Evolutionary conservation across 257 asterid genomes (phyloP).

Genomic region (Nicotiana obtusifolia): DNA sequence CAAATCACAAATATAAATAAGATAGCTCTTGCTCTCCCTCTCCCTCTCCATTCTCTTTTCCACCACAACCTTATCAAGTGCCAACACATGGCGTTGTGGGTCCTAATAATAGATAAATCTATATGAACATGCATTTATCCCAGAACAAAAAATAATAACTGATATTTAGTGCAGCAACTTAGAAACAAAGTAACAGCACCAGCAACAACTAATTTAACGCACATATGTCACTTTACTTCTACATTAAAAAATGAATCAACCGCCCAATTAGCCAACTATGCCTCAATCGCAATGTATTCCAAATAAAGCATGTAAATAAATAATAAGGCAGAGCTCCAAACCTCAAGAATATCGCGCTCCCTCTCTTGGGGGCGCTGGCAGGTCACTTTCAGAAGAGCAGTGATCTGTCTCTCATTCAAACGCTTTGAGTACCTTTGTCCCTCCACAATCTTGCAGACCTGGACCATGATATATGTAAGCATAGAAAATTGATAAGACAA

Average conservation of each 20-base stretch:
- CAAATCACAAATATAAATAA: not conserved
- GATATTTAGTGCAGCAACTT: not conserved
- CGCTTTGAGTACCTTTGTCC: slow-evolving; percentile 96
- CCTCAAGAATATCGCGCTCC: slow-evolving; percentile 72
- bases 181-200: not conserved
- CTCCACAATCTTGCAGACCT: slow-evolving; percentile 94
- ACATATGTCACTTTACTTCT: too few relatives aligned
- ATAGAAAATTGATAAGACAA: not conserved
- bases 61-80: not conserved
- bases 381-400: slow-evolving; percentile 85
- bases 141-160: not conserved
- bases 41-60: not conserved
- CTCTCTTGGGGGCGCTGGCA: slow-evolving; percentile 94
- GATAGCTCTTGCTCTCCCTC: not conserved
- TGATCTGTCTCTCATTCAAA: slow-evolving; percentile 85
- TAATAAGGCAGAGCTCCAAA: slow-evolving; percentile 9
- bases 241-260: not conserved
- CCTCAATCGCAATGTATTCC: not conserved
- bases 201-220: not conserved
- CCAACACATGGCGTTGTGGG: not conserved
- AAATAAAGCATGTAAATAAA: not conserved
- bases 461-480: slow-evolving; percentile 3
- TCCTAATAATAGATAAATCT: not conserved
- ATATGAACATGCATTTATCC: not conserved
- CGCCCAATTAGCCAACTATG: not conserved